Evolutionary conservation across 768 basidiomycete species (phyloP), one percentile per base, ranked within the genome.

Genomic region (Amanita subjunquillea): DNA sequence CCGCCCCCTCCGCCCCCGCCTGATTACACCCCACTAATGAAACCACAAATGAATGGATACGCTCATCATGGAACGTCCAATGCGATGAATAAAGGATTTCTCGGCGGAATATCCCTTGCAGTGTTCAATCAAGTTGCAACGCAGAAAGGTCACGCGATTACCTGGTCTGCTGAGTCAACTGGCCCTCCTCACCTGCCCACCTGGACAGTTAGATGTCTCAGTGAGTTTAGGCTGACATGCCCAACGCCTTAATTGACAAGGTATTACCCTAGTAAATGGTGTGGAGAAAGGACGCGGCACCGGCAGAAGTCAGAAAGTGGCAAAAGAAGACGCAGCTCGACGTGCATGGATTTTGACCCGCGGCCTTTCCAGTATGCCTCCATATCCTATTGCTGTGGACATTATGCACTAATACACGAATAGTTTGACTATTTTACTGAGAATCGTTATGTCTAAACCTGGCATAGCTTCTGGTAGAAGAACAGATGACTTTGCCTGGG

Each of bases 271-370:
- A 85, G 83, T 85, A 22, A 74, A 79, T 52, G 71, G 66, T 2
- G 58, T 66, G n/a, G 70, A 74, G 56, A 71, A 58, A 55, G 83
- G 82, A 22, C 48, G 61, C 3, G 83, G 81, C 0, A 56, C 46
- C 3, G 83, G 77, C 20, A 79, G 76, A 54, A 84, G 71, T 53
- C 81, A 83, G 63, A 85, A 84, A 56, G 44, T 65, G n/a, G 83
- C 83, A 6, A 85, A 83, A 57, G 81, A 84, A 65, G 77, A 80
- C 55, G 83, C 83, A n/a, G 82, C 80, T 30, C 73, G 75, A 37
- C 68, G 75, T 50, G 82, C 83, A 44, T 81, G 72, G 66, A 20
- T 15, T 15, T 22, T 36, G 13, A 53, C 39, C 27, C 10, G n/a
- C 13, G 51, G 51, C 43, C 46, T 53, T 32, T 30, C 34, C 12